These are phyloP conservation scores for Clavispora carvajalis DNA, from an alignment of 805 yeast species.

Conservation along the genomic window DNA sequence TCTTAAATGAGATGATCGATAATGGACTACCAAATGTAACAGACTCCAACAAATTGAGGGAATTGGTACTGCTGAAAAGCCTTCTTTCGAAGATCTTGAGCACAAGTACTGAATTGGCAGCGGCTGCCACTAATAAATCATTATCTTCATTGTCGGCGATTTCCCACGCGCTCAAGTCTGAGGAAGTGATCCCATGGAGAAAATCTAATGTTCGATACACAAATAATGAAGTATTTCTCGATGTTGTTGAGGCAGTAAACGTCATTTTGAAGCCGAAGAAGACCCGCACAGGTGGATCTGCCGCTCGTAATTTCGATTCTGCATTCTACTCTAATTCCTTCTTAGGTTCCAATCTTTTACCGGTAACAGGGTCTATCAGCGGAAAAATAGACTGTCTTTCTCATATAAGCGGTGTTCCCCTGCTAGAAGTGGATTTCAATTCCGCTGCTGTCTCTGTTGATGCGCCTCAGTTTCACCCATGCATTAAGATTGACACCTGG, in stretches of 20 bases:
- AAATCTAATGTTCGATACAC: slow-evolving; percentile 61
- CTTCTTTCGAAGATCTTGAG: slow-evolving; percentile 49
- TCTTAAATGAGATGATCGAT: slow-evolving; percentile 75
- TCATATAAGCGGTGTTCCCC: slow-evolving; percentile 74
- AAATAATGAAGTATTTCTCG: slow-evolving; percentile 83
- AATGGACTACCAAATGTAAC: slow-evolving; percentile 69
- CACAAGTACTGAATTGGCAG: slow-evolving; percentile 30
- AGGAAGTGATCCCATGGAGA: slow-evolving; percentile 66
- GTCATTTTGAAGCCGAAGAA: slow-evolving; percentile 38
- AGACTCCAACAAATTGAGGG: slow-evolving; percentile 65
- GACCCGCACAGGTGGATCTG: slow-evolving; percentile 7
- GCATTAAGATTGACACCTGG: slow-evolving; percentile 58
- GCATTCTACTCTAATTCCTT: slow-evolving; percentile 19
- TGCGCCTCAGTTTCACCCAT: slow-evolving; percentile 63
- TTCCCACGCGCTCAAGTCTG: slow-evolving; percentile 4
- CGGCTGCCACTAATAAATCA: slow-evolving; percentile 19
- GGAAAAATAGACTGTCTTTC: slow-evolving; percentile 65
- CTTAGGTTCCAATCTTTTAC: slow-evolving; percentile 22
- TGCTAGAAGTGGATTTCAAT: slow-evolving; percentile 52
- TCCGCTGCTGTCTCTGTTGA: slow-evolving; percentile 43
- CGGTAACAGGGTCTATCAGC: slow-evolving; percentile 48
- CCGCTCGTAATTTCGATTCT: slow-evolving; percentile 16
- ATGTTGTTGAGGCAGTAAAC: slow-evolving; percentile 62
- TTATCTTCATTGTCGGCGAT: slow-evolving; percentile 14
- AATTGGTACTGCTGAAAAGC: slow-evolving; percentile 61